phyloP scores from a whole-genome alignment of 768 basidiomycete genomes.

The Lentinula lateritia region DNA sequence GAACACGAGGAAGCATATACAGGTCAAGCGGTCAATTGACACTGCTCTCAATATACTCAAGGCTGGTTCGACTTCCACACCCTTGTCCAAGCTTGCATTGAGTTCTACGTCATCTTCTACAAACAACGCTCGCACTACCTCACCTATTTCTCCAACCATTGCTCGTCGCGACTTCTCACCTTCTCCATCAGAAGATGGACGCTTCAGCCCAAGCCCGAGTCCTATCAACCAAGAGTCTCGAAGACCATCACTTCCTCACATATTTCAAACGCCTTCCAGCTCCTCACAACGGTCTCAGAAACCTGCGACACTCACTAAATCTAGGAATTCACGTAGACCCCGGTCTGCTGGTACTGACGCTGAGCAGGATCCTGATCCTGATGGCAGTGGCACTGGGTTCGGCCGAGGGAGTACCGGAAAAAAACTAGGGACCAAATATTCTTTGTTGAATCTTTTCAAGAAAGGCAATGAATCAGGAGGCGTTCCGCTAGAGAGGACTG shows the following conservation, averaged over 20 bases:
- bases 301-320: constrained; percentile 24
- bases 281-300: constrained; percentile 28
- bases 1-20: constrained; percentile 44
- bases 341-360: constrained; percentile 69
- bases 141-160: constrained; percentile 33
- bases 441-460: constrained; percentile 70
- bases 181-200: constrained; percentile 24
- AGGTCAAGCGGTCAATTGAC: constrained; percentile 77
- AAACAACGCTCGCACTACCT: constrained; percentile 1
- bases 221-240: constrained; percentile 34
- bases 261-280: constrained; percentile 29
- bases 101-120: constrained; percentile 7
- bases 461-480: constrained; percentile 31
- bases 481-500: constrained; percentile 10
- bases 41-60: constrained; percentile 53
- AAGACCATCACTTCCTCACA: constrained; percentile 67
- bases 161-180: constrained; percentile 41
- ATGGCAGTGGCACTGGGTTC: constrained; percentile 22
- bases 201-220: constrained; percentile 15
- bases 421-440: constrained; percentile 65
- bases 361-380: constrained; percentile 33
- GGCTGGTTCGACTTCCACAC: constrained; percentile 25
- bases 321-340: constrained; percentile 45
- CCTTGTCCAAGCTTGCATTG: constrained; percentile 21
- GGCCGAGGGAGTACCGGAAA: constrained; percentile 31